Evolutionary conservation across 139 green algal genomes (phyloP).

Genomic region (Chlorella sp.): DNA sequence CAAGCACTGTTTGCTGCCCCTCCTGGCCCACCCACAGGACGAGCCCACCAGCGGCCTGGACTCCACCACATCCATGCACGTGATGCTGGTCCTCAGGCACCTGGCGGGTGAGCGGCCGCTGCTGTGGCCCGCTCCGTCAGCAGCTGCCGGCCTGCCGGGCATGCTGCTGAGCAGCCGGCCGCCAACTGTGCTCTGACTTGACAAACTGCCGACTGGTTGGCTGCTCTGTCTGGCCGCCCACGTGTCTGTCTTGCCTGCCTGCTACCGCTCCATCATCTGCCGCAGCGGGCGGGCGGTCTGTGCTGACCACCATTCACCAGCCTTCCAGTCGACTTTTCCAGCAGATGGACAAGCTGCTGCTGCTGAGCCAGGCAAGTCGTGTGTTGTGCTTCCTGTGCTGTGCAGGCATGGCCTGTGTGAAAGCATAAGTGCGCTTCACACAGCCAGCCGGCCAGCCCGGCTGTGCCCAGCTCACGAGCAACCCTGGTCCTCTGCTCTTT

Average conservation of each 20-base stretch:
- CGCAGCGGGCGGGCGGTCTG: slow-evolving; percentile 71
- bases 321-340: slow-evolving; percentile 86
- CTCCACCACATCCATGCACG: slow-evolving; percentile 90
- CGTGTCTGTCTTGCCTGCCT: neutral
- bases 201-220: too few relatives aligned
- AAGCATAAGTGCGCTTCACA: too few relatives aligned
- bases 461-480: too few relatives aligned
- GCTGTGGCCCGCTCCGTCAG: too few relatives aligned
- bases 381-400: neutral
- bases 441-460: too few relatives aligned
- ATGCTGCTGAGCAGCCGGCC: too few relatives aligned
- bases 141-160: too few relatives aligned
- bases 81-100: slow-evolving; percentile 78
- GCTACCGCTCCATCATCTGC: neutral
- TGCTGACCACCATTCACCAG: slow-evolving; percentile 97
- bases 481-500: too few relatives aligned
- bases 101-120: slow-evolving; percentile 57
- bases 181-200: too few relatives aligned
- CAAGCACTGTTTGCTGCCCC: too few relatives aligned
- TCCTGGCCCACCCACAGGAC: neutral
- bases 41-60: slow-evolving; percentile 83
- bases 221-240: too few relatives aligned
- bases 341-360: slow-evolving; percentile 80
- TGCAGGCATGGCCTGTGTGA: too few relatives aligned
- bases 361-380: slow-evolving; percentile 48